Conservation (phyloP, 1,284 basidiomycete genomes). For the Ustilago shanxiensis region DNA sequence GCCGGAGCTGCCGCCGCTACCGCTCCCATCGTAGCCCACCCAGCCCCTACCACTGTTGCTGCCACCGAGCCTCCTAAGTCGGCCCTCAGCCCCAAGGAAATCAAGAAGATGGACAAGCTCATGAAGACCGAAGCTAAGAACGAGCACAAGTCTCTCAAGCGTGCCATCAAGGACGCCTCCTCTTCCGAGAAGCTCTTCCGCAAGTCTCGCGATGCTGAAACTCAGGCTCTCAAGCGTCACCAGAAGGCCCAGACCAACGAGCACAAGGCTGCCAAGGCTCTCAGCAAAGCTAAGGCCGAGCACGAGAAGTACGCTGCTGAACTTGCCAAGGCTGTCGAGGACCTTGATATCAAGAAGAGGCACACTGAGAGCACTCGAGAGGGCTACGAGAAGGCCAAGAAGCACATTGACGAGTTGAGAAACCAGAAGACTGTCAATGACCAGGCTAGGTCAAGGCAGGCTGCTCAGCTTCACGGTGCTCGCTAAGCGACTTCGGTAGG, state of each 20-base stretch:
- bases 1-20: constrained; percentile 17
- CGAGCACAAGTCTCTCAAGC: constrained; percentile 60
- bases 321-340: constrained; percentile 58
- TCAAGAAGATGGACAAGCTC: constrained; percentile 66
- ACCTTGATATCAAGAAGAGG: constrained; percentile 65
- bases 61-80: constrained; percentile 31
- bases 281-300: constrained; percentile 56
- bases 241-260: constrained; percentile 58
- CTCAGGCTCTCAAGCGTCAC: constrained; percentile 60
- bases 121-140: constrained; percentile 64
- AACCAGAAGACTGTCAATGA: constrained; percentile 58
- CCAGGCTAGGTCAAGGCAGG: constrained; percentile 49
- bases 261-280: constrained; percentile 61
- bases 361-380: constrained; percentile 54
- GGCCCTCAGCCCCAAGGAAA: constrained; percentile 53
- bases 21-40: constrained; percentile 17
- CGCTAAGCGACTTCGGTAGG: neutral
- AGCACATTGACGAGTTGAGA: constrained; percentile 55
- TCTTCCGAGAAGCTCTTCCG: constrained; percentile 59
- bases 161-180: constrained; percentile 60
- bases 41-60: constrained; percentile 31
- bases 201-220: constrained; percentile 60
- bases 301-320: constrained; percentile 59
- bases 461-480: constrained; percentile 46
- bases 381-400: constrained; percentile 57